Base-by-base conservation (phyloP, 164 flowering plant genomes). In the Dillenia turbinata region DNA sequence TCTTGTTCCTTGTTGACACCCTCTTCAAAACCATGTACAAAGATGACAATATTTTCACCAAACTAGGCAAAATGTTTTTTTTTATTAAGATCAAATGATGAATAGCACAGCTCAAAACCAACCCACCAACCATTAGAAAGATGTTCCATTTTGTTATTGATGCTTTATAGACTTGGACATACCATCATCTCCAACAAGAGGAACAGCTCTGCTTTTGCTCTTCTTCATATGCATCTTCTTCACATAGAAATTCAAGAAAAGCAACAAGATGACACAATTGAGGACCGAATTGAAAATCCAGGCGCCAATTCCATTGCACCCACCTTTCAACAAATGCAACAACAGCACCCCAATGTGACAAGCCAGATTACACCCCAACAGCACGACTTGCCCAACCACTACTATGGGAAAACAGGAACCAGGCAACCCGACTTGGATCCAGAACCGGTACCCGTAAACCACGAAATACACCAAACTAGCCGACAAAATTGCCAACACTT, bases 271-370 rank as follows among this genome's bases (percentile, higher is more conserved):
- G 0, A 81, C 80, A 9, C 71, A 81, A 51, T 84, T 81, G 8
- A 84, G 71, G 12, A 84, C 77, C 8, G 88, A 84, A 69, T 84
- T 84, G 59, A 84, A 74, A 9, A 57, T 65, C 97, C 96, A 91
- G 0, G 96, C 96, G 0, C 92, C 94, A 45, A 91, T 83, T 7
- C 97, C 96, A 55, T 87, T 84, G 65, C 97, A 91, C 22, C 91
- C 93, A 0, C 95, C 97, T 64, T 78, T 87, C 66, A 76, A 10
- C n/a, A 84, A 76, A 62, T 91, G 97, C 72, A 91, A 49, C 63
- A 76, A 4, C 22, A 91, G 73, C 9, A 87, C 97, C 47, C 89
- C 96, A 4, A 82, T 46, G 59, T 91, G 96, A 71, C 87, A 80
- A 10, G 73, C 61, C 60, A 91, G 54, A 66, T 87, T 84, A 52